Evolutionary conservation across 164 flowering plant species (phyloP), one percentile per base, ranked within the genome.

Genomic region (Piper longum): DNA sequence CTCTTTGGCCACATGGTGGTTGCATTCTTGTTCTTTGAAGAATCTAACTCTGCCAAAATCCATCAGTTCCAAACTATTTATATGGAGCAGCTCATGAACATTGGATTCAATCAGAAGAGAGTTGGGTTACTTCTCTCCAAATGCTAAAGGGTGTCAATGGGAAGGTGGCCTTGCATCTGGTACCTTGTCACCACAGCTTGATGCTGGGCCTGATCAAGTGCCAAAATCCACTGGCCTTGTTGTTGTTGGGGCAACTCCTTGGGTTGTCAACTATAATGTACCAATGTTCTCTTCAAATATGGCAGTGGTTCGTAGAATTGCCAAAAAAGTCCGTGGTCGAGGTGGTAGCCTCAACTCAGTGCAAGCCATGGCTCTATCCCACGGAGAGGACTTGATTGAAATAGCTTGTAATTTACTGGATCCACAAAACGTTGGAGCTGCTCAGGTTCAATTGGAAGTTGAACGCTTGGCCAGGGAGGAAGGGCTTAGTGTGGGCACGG

Each of bases 341-440:
- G 90, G 90, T 0, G 96, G 96, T 4, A 90, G 96, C n/a, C 80
- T 89, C 4, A 86, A 87, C 1, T 75, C 83, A 0, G 92, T 86
- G 64, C 96, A 89, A 63, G 73, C 90, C 1, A 56, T 89, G 69
- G 90, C 80, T 52, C 83, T 86, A 11, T 77, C 79, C 51, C 92
- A 88, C 45, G 89, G 85, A 1, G 85, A 83, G 69, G 87, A 78
- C 61, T 67, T 78, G 9, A 81, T 73, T 0, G 92, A 89, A 81
- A 80, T 89, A 54, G 86, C 87, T 2, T 89, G 96, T 74, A 80
- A 81, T 67, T 72, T 86, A 36, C 70, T 89, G 75, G 85, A 86
- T 36, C 89, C 87, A 1, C 81, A 76, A 64, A 72, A 60, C 61
- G 66, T 86, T 43, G 90, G 88, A n/a, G 87, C 82, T n/a, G 93